Evolutionary conservation across 108 stramenopile genomes (phyloP), one percentile per base, ranked within the genome.

Genomic region (Stephanodiscus minutulus): DNA sequence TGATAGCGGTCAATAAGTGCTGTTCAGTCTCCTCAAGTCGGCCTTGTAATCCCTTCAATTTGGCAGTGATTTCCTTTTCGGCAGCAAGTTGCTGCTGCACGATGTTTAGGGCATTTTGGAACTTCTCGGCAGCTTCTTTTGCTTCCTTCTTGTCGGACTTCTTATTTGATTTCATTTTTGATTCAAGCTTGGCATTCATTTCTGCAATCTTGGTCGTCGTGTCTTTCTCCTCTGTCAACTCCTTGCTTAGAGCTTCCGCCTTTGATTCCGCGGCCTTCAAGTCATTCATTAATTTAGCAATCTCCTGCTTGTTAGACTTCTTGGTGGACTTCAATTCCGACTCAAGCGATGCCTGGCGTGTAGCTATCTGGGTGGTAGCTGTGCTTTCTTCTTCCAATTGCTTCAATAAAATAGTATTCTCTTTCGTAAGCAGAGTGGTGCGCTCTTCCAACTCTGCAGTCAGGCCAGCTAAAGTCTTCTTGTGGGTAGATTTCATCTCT

Each of bases 11-110:
- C 22, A 12, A 25, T 12, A 53, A 4, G 18, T 53, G 52, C 15
- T 53, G 22, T 27, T 53, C 52, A 3, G 52, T 21, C 25, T 53
- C 52, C 8, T 53, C 52, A 27, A 53, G 52, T 25, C 52, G 52
- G 22, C 9, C 52, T 53, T 53, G 52, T 21, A 53, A 24, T 27
- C 25, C 52, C 18, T 25, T 20, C 7, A 53, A 27, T 12, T 53
- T 22, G 8, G 25, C 52, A 27, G 52, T 53, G 52, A 53, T 53
- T 27, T 24, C 25, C 22, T 53, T 53, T 12, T 53, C 52, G 22
- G 22, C 24, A 9, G 22, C 52, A 24, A 53, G 52, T 53, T 53
- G 52, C 22, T 25, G 52, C 12, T 27, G 52, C 52, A 53, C 11
- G 1, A 11, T 27, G 25, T 24, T 22, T 8, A 53, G 52, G 9